phyloP scores from a whole-genome alignment of 2,329 filamentous ascomycete species.

The Chaetothyriales sp. region DNA sequence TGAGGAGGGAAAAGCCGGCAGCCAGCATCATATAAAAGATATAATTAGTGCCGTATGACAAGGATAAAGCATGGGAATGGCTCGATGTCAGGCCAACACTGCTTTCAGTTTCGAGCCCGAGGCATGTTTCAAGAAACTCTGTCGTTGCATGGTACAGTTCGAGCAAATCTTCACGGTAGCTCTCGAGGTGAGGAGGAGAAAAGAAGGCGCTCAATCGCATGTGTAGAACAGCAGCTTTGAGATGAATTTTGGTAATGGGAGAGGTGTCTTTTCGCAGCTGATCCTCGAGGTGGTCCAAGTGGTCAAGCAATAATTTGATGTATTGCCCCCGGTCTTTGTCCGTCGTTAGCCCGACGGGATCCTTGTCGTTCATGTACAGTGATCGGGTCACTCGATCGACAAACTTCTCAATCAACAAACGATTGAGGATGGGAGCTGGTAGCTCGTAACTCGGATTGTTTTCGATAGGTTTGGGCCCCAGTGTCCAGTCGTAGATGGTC shows the following conservation, averaged over 20 bases:
- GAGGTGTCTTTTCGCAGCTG: slow-evolving; percentile 30
- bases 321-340: slow-evolving; percentile 32
- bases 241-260: slow-evolving; percentile 35
- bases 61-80: slow-evolving; percentile 26
- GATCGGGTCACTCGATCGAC: slow-evolving; percentile 43
- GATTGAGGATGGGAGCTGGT: slow-evolving; percentile 37
- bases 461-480: slow-evolving; percentile 30
- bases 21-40: slow-evolving; percentile 56
- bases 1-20: slow-evolving; percentile 49
- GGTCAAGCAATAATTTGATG: slow-evolving; percentile 32
- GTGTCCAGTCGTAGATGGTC: slow-evolving; percentile 47
- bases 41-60: slow-evolving; percentile 45
- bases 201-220: slow-evolving; percentile 38
- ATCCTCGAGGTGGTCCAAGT: slow-evolving; percentile 40
- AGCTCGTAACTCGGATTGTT: slow-evolving; percentile 35
- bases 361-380: slow-evolving; percentile 43
- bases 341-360: slow-evolving; percentile 38
- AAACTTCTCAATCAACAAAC: slow-evolving; percentile 45
- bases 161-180: slow-evolving; percentile 34
- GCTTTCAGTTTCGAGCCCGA: slow-evolving; percentile 29
- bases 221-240: slow-evolving; percentile 35
- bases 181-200: slow-evolving; percentile 32
- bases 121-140: slow-evolving; percentile 33
- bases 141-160: slow-evolving; percentile 34
- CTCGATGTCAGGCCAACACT: slow-evolving; percentile 21